These are phyloP conservation scores for Rhododendron henanense DNA, from an alignment of 148 eudicot species.

Conservation along the genomic window DNA sequence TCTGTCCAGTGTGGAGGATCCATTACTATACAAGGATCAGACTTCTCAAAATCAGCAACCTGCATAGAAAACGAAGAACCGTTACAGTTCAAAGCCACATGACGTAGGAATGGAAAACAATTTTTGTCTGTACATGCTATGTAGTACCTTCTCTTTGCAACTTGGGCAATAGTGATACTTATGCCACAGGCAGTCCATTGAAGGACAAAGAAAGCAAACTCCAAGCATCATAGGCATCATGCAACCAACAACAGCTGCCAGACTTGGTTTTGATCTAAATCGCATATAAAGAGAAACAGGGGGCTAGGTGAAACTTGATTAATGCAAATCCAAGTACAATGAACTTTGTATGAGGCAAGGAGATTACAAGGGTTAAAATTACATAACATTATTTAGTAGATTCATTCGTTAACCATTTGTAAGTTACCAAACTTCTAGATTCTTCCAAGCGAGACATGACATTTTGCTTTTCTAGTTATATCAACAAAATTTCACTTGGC, in stretches of 20 bases:
- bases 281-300: background rate
- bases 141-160: constrained; percentile 70
- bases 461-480: background rate
- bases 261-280: constrained; percentile 71
- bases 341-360: background rate
- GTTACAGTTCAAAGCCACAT: background rate
- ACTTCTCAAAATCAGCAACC: constrained; percentile 81
- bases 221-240: constrained; percentile 88
- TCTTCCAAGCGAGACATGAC: background rate
- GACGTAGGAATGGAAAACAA: background rate
- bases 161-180: constrained; percentile 89
- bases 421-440: background rate
- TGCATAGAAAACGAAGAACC: constrained; percentile 11
- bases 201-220: constrained; percentile 80
- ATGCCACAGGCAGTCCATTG: constrained; percentile 97
- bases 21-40: constrained; percentile 66
- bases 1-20: constrained; percentile 74
- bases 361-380: background rate
- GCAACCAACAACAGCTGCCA: constrained; percentile 81
- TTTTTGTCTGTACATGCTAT: background rate
- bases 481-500: background rate
- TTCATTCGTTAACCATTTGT: background rate
- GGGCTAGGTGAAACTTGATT: background rate
- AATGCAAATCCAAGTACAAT: background rate
- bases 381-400: background rate